phyloP scores from a whole-genome alignment of 2,329 filamentous ascomycete genomes.

The Cladosporium cucumerinum region DNA sequence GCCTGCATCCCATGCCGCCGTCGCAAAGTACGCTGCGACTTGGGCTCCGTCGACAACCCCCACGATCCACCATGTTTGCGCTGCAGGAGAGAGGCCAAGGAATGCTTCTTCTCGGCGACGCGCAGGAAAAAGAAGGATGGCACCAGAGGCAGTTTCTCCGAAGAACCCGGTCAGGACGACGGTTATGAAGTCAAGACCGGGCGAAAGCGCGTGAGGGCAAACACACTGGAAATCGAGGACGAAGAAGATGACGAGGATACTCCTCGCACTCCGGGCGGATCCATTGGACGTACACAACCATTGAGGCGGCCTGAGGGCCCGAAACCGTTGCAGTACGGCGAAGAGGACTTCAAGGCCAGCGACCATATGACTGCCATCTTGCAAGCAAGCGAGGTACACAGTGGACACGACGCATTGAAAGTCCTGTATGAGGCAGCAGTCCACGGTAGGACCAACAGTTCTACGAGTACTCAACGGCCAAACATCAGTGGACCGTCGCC shows the following conservation, averaged over 20 bases:
- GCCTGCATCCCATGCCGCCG: conserved; percentile 55
- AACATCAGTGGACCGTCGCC: conserved; percentile 23
- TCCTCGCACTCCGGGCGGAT: conserved; percentile 65
- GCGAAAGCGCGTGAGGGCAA: conserved; percentile 58
- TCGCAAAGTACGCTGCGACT: conserved; percentile 57
- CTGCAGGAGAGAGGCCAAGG: conserved; percentile 90
- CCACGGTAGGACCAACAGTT: conserved; percentile 49
- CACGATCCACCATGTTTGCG: conserved; percentile 90
- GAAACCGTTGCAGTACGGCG: conserved; percentile 36
- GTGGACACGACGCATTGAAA: conserved; percentile 88
- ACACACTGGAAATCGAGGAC: conserved; percentile 39
- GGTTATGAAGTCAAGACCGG: conserved; percentile 67
- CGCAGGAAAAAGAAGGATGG: conserved; percentile 70
- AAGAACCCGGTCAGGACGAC: conserved; percentile 49
- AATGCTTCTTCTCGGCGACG: conserved; percentile 95
- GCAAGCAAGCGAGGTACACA: conserved; percentile 70
- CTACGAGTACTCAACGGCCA: conserved; percentile 29
- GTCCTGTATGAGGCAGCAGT: conserved; percentile 80
- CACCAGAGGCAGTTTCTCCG: conserved; percentile 38
- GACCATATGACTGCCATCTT: conserved; percentile 59
- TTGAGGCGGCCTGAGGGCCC: conserved; percentile 57
- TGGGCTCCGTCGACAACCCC: conserved; percentile 81
- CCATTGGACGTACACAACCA: conserved; percentile 63
- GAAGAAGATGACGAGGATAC: conserved; percentile 53
- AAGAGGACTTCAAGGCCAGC: conserved; percentile 57